phyloP scores from a whole-genome alignment of 2,329 filamentous ascomycete genomes.

The Xylaria digitata region DNA sequence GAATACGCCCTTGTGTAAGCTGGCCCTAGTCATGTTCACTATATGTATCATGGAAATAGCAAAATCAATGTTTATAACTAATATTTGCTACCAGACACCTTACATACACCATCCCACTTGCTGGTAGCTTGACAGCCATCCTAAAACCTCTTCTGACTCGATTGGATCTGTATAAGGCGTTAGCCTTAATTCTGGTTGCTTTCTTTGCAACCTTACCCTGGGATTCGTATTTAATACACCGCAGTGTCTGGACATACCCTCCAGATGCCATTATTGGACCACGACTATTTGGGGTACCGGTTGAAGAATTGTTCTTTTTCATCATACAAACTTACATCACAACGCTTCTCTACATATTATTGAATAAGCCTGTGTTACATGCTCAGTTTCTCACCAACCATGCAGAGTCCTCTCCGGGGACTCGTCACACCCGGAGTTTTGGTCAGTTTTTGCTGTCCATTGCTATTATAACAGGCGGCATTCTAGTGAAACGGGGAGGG shows the following conservation, averaged over 20 bases:
- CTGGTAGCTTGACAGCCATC: conserved; percentile 67
- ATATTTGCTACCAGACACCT: conserved; percentile 62
- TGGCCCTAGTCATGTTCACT: not conserved
- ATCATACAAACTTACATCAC: conserved; percentile 81
- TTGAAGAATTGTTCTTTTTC: conserved; percentile 82
- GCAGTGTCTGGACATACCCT: conserved; percentile 77
- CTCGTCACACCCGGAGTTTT: conserved; percentile 50
- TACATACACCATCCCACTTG: conserved; percentile 74
- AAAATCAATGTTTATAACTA: conserved; percentile 2
- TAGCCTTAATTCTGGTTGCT: conserved; percentile 70
- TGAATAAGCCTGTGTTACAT: conserved; percentile 72
- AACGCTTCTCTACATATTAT: conserved; percentile 72
- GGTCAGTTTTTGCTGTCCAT: conserved; percentile 63
- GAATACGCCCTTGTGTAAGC: conserved; percentile 50
- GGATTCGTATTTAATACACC: conserved; percentile 79
- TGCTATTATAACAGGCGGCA: conserved; percentile 58
- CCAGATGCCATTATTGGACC: conserved; percentile 71
- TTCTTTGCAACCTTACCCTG: conserved; percentile 77
- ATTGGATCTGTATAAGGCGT: conserved; percentile 71
- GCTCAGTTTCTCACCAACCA: conserved; percentile 55
- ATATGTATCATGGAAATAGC: not conserved
- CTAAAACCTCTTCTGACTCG: conserved; percentile 71
- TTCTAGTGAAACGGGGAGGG: conserved; percentile 58
- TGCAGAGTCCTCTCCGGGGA: conserved; percentile 43
- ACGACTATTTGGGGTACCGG: conserved; percentile 72